Percentiles rank a stretch among this genome's conserved stretches.
Conservation (phyloP, 1,284 basidiomycete species). For the Pascua sp. region DNA sequence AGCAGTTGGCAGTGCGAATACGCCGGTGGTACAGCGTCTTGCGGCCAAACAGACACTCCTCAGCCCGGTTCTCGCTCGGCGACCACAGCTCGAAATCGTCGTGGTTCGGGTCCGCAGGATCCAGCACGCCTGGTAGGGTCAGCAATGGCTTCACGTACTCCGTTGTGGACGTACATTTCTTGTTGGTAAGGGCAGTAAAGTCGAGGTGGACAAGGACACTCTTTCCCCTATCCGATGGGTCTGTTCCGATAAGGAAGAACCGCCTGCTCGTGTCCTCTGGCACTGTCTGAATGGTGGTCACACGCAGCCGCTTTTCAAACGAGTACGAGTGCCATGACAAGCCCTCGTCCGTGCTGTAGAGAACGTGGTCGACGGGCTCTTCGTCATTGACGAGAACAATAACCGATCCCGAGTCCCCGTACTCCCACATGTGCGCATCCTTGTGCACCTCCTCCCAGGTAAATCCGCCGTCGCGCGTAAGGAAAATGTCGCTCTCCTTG, state of each 20-base stretch:
- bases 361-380: constrained; percentile 79
- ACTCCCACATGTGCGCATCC: constrained; percentile 96
- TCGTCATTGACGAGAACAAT: constrained; percentile 94
- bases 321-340: constrained; percentile 79
- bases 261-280: constrained; percentile 84
- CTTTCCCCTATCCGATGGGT: constrained; percentile 54
- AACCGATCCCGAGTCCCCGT: constrained; percentile 92
- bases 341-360: constrained; percentile 88
- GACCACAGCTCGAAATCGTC: constrained; percentile 97
- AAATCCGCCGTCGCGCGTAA: constrained; percentile 93
- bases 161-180: constrained; percentile 61
- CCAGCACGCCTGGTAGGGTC: constrained; percentile 59
- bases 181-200: constrained; percentile 54
- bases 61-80: constrained; percentile 74
- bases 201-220: constrained; percentile 81
- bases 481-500: constrained; percentile 87
- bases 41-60: constrained; percentile 78
- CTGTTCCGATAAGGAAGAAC: constrained; percentile 79
- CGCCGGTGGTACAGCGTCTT: constrained; percentile 86
- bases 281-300: constrained; percentile 78
- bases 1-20: constrained; percentile 71
- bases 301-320: constrained; percentile 74
- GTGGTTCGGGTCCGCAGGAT: constrained; percentile 64
- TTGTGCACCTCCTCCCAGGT: constrained; percentile 99
- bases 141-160: not conserved